phyloP scores from a whole-genome alignment of 106 monocot genomes.

The Ottelia alismoides region DNA sequence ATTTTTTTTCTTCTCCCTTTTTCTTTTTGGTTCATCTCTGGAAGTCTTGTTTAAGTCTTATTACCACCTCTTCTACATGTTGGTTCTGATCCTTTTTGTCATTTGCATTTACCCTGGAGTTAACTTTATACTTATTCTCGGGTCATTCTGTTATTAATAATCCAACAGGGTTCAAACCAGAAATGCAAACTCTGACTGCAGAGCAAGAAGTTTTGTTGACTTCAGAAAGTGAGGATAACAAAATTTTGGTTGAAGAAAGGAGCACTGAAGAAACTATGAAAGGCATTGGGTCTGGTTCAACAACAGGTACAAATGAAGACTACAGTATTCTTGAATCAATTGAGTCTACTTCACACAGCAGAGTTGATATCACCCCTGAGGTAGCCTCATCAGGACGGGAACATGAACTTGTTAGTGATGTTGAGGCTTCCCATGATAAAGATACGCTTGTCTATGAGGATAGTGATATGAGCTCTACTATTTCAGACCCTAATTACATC shows the following conservation, averaged over 20 bases:
- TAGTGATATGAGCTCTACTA: background rate
- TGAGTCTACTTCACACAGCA: conserved; percentile 19
- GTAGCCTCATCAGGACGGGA: conserved; percentile 1
- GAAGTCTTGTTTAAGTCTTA: background rate
- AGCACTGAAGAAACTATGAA: background rate
- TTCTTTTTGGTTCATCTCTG: background rate
- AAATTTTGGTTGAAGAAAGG: conserved; percentile 12
- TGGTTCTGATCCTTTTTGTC: no score
- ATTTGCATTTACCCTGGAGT: background rate
- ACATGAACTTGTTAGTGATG: conserved; percentile 3
- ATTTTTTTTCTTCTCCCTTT: conserved; percentile 3
- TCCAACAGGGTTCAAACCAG: conserved; percentile 37
- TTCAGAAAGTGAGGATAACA: conserved; percentile 17
- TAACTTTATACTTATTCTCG: background rate
- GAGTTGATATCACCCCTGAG: conserved; percentile 14
- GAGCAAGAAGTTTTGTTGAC: conserved; percentile 33
- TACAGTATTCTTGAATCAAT: conserved; percentile 18
- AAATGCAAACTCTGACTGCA: conserved; percentile 39
- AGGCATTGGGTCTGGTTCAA: conserved; percentile 9
- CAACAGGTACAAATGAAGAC: conserved; percentile 28
- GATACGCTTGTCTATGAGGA: background rate
- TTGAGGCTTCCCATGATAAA: conserved; percentile 6
- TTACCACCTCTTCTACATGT: no score
- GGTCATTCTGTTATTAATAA: background rate
- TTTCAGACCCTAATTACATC: background rate